Percentiles rank a stretch among this genome's conserved stretches.
Conservation (phyloP, 148 eudicot species). For the Chenopodium formosanum region DNA sequence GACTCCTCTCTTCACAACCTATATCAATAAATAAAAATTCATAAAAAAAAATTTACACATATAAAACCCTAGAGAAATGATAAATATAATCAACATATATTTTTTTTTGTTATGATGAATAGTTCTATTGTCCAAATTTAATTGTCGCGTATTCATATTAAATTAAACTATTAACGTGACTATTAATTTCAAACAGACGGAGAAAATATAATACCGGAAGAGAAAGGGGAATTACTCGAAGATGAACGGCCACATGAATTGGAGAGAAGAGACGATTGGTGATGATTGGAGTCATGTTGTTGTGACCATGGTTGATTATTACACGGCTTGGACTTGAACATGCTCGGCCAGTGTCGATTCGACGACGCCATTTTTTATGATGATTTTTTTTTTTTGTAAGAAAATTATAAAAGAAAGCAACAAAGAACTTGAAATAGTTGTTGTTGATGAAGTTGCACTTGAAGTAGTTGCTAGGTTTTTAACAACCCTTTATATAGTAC, state of each 20-base stretch:
- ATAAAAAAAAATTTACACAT: too few relatives aligned
- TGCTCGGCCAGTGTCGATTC: constrained; percentile 96
- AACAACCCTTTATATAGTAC: not conserved
- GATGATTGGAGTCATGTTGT: constrained; percentile 37
- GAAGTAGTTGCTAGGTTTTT: constrained; percentile 31
- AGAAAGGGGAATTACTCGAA: constrained; percentile 30
- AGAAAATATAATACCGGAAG: constrained; percentile 34
- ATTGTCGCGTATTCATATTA: not conserved
- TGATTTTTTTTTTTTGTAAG: not conserved
- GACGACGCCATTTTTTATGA: constrained; percentile 68
- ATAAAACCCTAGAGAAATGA: constrained; percentile 23
- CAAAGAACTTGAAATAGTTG: not conserved
- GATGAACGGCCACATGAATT: constrained; percentile 29
- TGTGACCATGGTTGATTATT: constrained; percentile 44
- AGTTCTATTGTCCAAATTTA: not conserved
- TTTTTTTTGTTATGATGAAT: too few relatives aligned
- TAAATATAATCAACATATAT: too few relatives aligned
- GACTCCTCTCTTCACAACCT: constrained; percentile 74
- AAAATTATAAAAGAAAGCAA: constrained; percentile 4
- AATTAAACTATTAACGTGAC: not conserved
- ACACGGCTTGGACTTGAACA: constrained; percentile 91
- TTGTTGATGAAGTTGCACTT: not conserved
- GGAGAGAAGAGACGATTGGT: constrained; percentile 37
- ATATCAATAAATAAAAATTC: not conserved
- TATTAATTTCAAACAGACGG: not conserved